Evolutionary conservation across 2,329 filamentous ascomycete species (phyloP).

Genomic region (Parascedosporium putredinis): DNA sequence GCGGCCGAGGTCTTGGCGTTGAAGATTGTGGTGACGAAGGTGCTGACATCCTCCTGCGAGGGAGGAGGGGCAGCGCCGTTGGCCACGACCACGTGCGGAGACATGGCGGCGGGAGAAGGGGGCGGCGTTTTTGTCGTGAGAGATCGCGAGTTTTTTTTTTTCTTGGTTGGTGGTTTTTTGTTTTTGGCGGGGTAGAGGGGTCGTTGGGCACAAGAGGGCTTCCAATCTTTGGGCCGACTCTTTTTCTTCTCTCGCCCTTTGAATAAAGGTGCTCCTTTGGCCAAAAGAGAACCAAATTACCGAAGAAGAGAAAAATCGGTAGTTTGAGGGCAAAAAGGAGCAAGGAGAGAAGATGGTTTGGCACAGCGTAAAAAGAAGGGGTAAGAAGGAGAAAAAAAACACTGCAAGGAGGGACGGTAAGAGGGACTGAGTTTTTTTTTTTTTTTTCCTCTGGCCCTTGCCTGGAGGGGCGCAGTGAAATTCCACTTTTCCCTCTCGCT

Average conservation of each 20-base stretch:
- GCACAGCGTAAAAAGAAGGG: not conserved
- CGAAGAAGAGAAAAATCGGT: not conserved
- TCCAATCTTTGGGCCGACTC: not conserved
- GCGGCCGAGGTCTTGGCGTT: slow-evolving; percentile 56
- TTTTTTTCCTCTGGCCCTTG: no score
- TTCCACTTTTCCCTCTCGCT: not conserved
- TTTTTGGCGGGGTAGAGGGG: not conserved
- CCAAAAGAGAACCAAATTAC: not conserved
- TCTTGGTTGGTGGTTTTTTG: not conserved
- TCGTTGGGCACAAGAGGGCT: not conserved
- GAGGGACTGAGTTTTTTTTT: no score
- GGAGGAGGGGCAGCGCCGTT: slow-evolving; percentile 44
- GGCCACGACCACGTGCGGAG: slow-evolving; percentile 38
- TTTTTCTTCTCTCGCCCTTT: not conserved
- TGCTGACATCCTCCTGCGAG: slow-evolving; percentile 53
- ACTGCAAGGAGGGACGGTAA: no score
- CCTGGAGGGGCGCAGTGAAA: not conserved
- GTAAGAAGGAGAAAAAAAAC: not conserved
- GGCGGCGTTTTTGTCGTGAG: not conserved
- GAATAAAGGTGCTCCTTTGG: not conserved
- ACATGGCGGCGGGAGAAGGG: slow-evolving; percentile 32
- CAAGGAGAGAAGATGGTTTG: not conserved
- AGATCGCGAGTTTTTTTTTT: not conserved
- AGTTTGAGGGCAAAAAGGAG: not conserved
- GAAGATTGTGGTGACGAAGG: slow-evolving; percentile 58